phyloP scores from a whole-genome alignment of 2,329 filamentous ascomycete genomes.

The Epichloe aotearoae region DNA sequence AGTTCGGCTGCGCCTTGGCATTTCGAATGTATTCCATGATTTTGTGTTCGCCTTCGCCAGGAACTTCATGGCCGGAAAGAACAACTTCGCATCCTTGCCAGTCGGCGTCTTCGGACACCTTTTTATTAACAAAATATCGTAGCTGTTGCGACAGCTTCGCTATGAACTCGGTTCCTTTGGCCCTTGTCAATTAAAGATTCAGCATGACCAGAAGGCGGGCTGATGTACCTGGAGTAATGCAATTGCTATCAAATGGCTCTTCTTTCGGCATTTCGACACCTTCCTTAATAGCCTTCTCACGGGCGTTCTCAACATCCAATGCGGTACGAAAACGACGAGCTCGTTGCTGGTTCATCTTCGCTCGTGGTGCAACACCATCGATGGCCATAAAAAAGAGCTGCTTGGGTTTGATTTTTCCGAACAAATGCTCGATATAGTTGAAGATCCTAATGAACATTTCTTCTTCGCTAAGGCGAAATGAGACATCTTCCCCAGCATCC shows the following conservation, averaged over 20 bases:
- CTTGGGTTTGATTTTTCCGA: constrained; percentile 97
- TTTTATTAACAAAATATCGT: constrained; percentile 98
- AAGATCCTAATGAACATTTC: constrained; percentile 99
- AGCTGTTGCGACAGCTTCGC: constrained; percentile 85
- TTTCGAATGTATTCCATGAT: constrained; percentile 99
- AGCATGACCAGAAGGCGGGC: too few relatives aligned
- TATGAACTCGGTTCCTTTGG: constrained; percentile 79
- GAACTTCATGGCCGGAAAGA: constrained; percentile 92
- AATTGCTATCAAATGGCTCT: constrained; percentile 95
- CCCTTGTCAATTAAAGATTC: constrained; percentile 8
- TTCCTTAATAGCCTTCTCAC: constrained; percentile 81
- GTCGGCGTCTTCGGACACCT: constrained; percentile 89
- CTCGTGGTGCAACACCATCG: constrained; percentile 90
- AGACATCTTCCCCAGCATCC: constrained; percentile 73
- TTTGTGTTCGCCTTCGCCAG: constrained; percentile 97
- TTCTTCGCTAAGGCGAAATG: constrained; percentile 88
- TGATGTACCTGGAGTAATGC: constrained; percentile 71
- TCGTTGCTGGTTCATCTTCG: constrained; percentile 99
- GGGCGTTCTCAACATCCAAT: constrained; percentile 75
- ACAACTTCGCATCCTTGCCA: constrained; percentile 97
- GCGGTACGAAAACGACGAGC: constrained; percentile 90
- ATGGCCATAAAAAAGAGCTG: constrained; percentile 99
- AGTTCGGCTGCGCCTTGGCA: constrained; percentile 86
- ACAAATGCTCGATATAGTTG: constrained; percentile 98
- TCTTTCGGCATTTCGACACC: constrained; percentile 91